Conservation (phyloP, 164 flowering plant species). For the Tinospora cordifolia region DNA sequence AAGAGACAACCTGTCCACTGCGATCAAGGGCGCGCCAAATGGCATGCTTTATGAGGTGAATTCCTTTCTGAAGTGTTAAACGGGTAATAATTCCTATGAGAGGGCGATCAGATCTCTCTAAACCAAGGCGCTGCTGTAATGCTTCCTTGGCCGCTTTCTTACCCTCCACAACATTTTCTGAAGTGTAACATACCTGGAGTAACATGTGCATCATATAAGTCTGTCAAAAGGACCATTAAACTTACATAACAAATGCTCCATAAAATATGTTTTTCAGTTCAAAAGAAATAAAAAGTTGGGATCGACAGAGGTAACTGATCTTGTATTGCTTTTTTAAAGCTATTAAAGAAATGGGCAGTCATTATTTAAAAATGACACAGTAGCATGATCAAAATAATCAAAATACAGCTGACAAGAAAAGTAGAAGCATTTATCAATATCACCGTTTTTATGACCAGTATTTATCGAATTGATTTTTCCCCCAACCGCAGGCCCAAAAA, state of each 20-base stretch:
- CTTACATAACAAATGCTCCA: not conserved
- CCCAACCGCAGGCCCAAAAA: too few species aligned
- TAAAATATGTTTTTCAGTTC: not conserved
- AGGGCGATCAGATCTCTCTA: slow-evolving; percentile 61
- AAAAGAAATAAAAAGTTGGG: not conserved
- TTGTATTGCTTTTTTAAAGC: too few species aligned
- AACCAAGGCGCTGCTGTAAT: slow-evolving; percentile 74
- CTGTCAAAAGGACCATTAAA: not conserved
- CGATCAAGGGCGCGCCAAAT: slow-evolving; percentile 82
- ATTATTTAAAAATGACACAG: too few species aligned
- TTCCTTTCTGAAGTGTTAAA: slow-evolving; percentile 95
- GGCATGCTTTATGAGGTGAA: slow-evolving; percentile 96
- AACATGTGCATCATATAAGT: slow-evolving; percentile 7
- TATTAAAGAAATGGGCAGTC: too few species aligned
- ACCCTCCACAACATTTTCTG: slow-evolving; percentile 89
- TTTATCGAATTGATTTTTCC: too few species aligned
- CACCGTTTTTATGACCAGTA: too few species aligned
- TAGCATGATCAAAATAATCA: slow-evolving; percentile 1
- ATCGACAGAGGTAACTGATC: not conserved
- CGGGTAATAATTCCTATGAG: slow-evolving; percentile 86
- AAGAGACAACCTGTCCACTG: slow-evolving; percentile 63
- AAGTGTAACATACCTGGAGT: too few species aligned
- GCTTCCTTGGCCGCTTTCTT: slow-evolving; percentile 90
- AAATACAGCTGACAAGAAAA: not conserved
- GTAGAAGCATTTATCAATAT: too few species aligned